Evolutionary conservation across 1,284 basidiomycete species (phyloP).

Genomic region (Ceratobasidium sp.): DNA sequence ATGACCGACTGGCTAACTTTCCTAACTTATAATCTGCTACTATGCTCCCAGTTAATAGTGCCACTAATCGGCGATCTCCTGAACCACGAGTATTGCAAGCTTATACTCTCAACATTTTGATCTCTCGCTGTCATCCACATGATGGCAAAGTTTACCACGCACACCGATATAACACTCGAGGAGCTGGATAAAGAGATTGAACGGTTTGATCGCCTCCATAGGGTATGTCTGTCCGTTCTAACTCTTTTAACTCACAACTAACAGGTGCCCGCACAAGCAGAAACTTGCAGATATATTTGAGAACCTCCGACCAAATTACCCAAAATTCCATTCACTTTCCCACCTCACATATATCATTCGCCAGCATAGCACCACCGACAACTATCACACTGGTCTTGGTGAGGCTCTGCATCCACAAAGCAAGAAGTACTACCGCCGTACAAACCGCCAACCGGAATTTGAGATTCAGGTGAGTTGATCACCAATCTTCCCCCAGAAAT

Average conservation of each 20-base stretch:
- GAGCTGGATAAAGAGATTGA: neutral
- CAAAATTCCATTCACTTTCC: neutral
- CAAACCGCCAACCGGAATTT: neutral
- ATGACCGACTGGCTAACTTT: neutral
- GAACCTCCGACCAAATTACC: neutral
- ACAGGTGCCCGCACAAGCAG: too few species aligned
- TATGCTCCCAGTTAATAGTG: neutral
- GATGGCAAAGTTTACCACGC: neutral
- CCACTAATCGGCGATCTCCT: neutral
- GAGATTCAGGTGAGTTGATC: neutral
- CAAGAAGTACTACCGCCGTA: neutral
- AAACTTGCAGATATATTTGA: neutral
- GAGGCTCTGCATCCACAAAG: constrained; percentile 1
- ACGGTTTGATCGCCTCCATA: neutral
- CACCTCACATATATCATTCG: neutral
- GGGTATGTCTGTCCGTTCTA: neutral
- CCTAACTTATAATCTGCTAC: neutral
- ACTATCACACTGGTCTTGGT: neutral
- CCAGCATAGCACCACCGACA: neutral
- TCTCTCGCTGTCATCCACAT: neutral
- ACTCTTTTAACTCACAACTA: neutral
- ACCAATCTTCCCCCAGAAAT: too few species aligned
- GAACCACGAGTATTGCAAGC: neutral
- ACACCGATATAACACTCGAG: neutral
- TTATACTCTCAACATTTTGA: neutral